Evolutionary conservation across 305 asterid species (phyloP).

Genomic region (Fraxinus xanthoxyloides): DNA sequence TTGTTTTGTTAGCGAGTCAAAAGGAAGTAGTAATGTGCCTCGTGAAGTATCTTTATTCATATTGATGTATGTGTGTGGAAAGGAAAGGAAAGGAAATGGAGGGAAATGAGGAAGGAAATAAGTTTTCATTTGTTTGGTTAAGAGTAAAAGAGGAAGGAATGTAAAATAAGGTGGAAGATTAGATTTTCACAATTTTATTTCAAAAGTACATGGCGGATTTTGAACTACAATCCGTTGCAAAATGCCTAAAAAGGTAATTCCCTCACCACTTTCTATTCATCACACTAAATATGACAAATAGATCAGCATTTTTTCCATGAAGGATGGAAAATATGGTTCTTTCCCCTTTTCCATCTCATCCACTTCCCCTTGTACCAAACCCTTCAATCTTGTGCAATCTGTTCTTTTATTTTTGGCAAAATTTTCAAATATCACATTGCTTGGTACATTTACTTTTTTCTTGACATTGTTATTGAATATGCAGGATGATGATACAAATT

Average conservation of each 20-base stretch:
- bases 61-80: neutral
- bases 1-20: neutral
- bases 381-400: neutral
- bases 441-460: neutral
- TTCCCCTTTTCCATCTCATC: neutral
- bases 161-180: neutral
- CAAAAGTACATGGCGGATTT: neutral
- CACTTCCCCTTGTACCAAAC: neutral
- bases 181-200: neutral
- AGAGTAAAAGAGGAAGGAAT: neutral
- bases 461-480: neutral
- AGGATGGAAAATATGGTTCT: neutral
- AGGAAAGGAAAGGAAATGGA: neutral
- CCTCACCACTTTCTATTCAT: neutral
- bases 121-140: neutral
- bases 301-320: neutral
- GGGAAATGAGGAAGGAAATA: neutral
- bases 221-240: neutral
- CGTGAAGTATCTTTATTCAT: neutral
- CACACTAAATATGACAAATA: neutral
- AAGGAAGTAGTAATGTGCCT: neutral
- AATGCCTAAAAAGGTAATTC: neutral
- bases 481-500: constrained; percentile 93
- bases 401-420: neutral
- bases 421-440: neutral